Evolutionary conservation across 306 rosid genomes (phyloP).

Genomic region (Rosa multiflora): DNA sequence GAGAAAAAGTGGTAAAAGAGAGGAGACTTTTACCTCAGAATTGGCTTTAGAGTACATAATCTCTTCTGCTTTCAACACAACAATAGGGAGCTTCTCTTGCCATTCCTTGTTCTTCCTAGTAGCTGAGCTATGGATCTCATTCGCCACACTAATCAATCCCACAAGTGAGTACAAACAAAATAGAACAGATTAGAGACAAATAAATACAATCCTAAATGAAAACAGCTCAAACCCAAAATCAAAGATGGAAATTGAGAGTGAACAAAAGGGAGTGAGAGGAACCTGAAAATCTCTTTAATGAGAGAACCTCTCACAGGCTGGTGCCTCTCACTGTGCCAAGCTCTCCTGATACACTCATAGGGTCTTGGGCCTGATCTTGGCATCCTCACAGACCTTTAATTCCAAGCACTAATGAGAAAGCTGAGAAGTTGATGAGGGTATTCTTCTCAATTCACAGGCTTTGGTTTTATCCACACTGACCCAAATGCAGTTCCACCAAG

Average conservation of each 20-base stretch:
- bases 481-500: constrained; percentile 36
- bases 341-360: constrained; percentile 72
- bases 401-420: neutral
- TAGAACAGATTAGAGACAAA: neutral
- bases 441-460: neutral
- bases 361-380: constrained; percentile 74
- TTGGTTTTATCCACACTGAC: constrained; percentile 20
- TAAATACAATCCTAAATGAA: neutral
- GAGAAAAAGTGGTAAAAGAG: constrained; percentile 1
- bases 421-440: neutral
- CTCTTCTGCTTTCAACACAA: constrained; percentile 72
- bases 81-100: constrained; percentile 82
- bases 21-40: constrained; percentile 49
- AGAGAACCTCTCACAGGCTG: constrained; percentile 81
- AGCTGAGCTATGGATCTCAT: constrained; percentile 54
- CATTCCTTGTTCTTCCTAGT: constrained; percentile 79
- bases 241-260: neutral
- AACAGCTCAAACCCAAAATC: neutral
- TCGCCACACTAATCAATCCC: constrained; percentile 46
- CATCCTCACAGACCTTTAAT: constrained; percentile 38
- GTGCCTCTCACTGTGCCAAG: constrained; percentile 86
- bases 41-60: constrained; percentile 84
- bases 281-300: constrained; percentile 88
- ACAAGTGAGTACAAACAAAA: neutral
- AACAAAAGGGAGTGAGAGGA: neutral